Evolutionary conservation across 2,329 filamentous ascomycete genomes (phyloP).

Genomic region (Ophiocordyceps australis): DNA sequence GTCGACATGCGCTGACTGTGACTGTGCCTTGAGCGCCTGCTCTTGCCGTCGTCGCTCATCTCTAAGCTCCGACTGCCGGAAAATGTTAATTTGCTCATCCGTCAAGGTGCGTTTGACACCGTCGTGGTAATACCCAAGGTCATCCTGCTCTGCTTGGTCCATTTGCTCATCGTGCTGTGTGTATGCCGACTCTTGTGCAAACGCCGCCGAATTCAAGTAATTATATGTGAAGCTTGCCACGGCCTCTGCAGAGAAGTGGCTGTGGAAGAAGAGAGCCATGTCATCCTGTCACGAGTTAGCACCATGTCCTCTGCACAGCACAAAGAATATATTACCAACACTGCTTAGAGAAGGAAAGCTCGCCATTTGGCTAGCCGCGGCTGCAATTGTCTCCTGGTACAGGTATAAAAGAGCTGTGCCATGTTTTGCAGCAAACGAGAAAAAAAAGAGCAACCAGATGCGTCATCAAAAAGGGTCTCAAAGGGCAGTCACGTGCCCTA

Average conservation of each 20-base stretch:
- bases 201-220: conserved; percentile 19
- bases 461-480: no score
- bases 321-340: no score
- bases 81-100: conserved; percentile 79
- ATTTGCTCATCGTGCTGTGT: no score
- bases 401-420: no score
- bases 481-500: no score
- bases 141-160: conserved; percentile 35
- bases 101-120: conserved; percentile 80
- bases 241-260: conserved; percentile 36
- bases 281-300: conserved; percentile 31
- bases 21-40: conserved; percentile 12
- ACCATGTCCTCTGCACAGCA: no score
- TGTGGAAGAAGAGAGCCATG: conserved; percentile 34
- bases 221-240: conserved; percentile 24
- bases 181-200: conserved; percentile 12
- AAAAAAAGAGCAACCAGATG: no score
- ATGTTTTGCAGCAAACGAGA: no score
- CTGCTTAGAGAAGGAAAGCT: no score
- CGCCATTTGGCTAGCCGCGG: no score
- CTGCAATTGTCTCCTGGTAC: no score
- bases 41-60: conserved; percentile 32
- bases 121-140: conserved; percentile 69
- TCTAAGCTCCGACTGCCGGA: conserved; percentile 76
- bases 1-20: conserved; percentile 1